Evolutionary conservation across 2,329 filamentous ascomycete species (phyloP), one percentile per base, ranked within the genome.

Genomic region (Penicillium sumatraense): DNA sequence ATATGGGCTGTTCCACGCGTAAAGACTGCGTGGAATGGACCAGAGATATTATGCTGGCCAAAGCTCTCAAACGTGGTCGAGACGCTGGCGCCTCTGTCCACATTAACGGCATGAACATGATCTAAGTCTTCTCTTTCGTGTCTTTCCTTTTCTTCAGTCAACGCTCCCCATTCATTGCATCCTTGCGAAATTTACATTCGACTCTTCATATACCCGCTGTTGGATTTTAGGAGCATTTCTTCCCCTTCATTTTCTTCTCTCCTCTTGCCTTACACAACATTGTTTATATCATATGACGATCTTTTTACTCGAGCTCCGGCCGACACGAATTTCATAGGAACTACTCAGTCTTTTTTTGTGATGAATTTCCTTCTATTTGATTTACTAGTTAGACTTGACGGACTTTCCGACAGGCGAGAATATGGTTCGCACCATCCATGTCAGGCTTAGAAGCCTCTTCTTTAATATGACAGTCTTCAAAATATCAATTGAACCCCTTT

Each of bases 21-120:
- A 91, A 97, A 69, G 90, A 97, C 71, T 85, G 93, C 58, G 97
- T 98, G 68, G 93, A 97, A 72, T 99, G 95, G 95, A 78, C 78
- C 75, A 68, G 76, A 3, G 75, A 78, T 62, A 59, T 78, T 27
- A 79, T 79, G 77, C 71, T 78, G 3, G 75, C 75, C n/a, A 77
- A 75, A 42, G 75, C 76, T 13, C 61, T 75, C 10, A 65, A 64
- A 13, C 60, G 61, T 10, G 72, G 71, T 16, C 66, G 65, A 7
- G 68, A 73, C 2, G 63, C 57, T 10, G 73, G 72, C 3, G 68
- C 64, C 9, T 51, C 59, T 1, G 36, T 72, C 48, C 51, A 63
- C 6, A 46, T 71, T 36, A 73, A 75, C 48, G 71, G 71, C 4
- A 68, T 35, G 31, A 35, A 64, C 29, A 50, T 68, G 44, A 64